Evolutionary conservation across 2,329 filamentous ascomycete genomes (phyloP).

Genomic region (Fusarium denticulatum): DNA sequence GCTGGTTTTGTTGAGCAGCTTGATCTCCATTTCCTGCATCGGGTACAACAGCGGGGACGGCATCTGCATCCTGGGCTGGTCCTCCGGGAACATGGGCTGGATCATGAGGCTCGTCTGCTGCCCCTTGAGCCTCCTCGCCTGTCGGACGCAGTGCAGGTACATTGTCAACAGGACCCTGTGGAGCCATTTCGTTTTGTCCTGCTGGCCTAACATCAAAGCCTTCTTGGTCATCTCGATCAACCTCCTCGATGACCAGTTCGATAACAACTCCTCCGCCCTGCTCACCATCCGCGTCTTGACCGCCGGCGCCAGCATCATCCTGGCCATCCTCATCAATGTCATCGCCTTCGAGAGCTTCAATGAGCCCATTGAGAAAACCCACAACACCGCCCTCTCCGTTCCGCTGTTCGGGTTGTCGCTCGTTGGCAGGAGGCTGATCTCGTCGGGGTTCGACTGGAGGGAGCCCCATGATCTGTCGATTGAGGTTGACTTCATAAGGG

Average conservation of each 20-base stretch:
- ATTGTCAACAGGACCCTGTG: constrained; percentile 1
- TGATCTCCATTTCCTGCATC: constrained; percentile 4
- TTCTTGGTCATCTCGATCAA: constrained; percentile 56
- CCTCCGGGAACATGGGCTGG: constrained; percentile 1
- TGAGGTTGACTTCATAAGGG: constrained; percentile 59
- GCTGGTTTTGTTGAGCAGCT: constrained; percentile 30
- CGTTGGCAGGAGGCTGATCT: constrained; percentile 25
- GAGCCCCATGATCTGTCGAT: constrained; percentile 57
- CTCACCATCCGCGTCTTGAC: constrained; percentile 31
- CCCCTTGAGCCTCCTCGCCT: constrained; percentile 2
- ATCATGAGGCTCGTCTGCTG: background rate
- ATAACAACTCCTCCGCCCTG: constrained; percentile 46
- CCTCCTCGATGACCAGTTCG: constrained; percentile 49
- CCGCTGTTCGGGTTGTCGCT: constrained; percentile 33
- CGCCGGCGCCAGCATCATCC: constrained; percentile 30
- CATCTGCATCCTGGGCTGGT: background rate
- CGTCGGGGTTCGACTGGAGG: constrained; percentile 44
- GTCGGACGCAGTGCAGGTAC: background rate
- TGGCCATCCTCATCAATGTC: constrained; percentile 45
- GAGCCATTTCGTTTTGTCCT: constrained; percentile 22
- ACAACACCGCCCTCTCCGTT: constrained; percentile 47
- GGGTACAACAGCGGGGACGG: background rate
- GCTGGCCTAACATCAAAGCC: constrained; percentile 38
- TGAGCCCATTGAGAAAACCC: constrained; percentile 50
- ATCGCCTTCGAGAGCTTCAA: constrained; percentile 51